A percentile compares a stretch with the other conserved stretches of the same genome.
These are phyloP conservation scores for Paramyrothecium roridum DNA, from an alignment of 2,329 filamentous ascomycete species.

Conservation along the genomic window DNA sequence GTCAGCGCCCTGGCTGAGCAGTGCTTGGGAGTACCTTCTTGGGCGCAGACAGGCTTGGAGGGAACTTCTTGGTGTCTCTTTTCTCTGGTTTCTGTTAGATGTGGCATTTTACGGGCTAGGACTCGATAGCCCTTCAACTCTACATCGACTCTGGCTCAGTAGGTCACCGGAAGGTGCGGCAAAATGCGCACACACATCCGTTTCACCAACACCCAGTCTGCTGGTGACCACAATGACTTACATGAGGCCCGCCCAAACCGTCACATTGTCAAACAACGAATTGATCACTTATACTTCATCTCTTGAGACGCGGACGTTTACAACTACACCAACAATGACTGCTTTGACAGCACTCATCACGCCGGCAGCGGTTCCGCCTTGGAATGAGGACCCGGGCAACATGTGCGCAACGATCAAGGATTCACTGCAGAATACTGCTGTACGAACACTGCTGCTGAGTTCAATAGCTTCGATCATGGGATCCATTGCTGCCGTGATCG, in stretches of 20 bases:
- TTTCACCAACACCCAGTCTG: not conserved
- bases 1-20: not conserved
- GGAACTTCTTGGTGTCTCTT: slow-evolving; percentile 26
- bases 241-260: not conserved
- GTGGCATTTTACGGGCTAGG: slow-evolving; percentile 45
- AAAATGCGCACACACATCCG: not conserved
- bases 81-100: slow-evolving; percentile 43
- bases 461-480: slow-evolving; percentile 4
- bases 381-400: not conserved
- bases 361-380: not conserved
- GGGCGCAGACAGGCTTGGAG: slow-evolving; percentile 10
- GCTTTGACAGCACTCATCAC: not conserved
- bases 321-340: not conserved
- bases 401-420: not conserved
- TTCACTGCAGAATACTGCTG: not conserved
- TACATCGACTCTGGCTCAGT: slow-evolving; percentile 16
- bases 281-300: not conserved
- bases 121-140: slow-evolving; percentile 27
- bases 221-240: not conserved
- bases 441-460: not conserved
- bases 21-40: not conserved
- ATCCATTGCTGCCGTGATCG: not conserved
- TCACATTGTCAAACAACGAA: not conserved
- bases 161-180: not conserved
- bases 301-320: not conserved